These are phyloP conservation scores for Penicillium parvum DNA, from an alignment of 495 filamentous ascomycete genomes.

Conservation along the genomic window DNA sequence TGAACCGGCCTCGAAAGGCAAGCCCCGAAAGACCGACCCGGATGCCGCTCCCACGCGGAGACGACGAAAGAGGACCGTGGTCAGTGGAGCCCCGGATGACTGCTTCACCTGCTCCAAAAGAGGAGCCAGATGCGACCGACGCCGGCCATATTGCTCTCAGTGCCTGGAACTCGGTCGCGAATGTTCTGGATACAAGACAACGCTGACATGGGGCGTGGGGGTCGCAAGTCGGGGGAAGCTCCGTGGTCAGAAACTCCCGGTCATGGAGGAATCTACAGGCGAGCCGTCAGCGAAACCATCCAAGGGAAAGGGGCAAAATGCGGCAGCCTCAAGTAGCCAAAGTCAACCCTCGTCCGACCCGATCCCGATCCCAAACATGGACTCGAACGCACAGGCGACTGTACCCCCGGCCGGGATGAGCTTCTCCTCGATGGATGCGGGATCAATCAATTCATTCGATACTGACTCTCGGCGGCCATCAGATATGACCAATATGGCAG, in stretches of 20 bases:
- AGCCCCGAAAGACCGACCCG: conserved; percentile 26
- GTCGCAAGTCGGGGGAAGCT: conserved; percentile 96
- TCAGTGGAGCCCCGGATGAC: conserved; percentile 87
- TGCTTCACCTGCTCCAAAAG: conserved; percentile 90
- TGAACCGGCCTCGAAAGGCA: conserved; percentile 25
- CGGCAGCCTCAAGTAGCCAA: conserved; percentile 10
- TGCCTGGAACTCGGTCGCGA: conserved; percentile 89
- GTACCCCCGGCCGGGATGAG: conserved; percentile 2
- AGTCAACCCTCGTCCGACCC: conserved; percentile 8
- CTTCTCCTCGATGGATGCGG: conserved; percentile 1
- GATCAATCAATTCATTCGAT: background rate
- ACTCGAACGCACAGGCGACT: conserved; percentile 13
- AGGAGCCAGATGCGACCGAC: conserved; percentile 80
- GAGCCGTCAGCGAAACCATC: conserved; percentile 9
- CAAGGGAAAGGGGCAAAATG: conserved; percentile 12
- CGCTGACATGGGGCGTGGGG: conserved; percentile 95
- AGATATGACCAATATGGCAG: conserved; percentile 10
- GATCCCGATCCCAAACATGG: too few relatives aligned
- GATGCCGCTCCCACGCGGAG: conserved; percentile 50
- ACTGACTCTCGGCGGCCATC: conserved; percentile 3
- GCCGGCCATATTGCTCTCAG: conserved; percentile 91
- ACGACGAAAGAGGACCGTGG: conserved; percentile 80
- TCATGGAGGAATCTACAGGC: conserved; percentile 44
- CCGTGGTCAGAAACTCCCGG: conserved; percentile 78
- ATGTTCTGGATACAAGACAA: conserved; percentile 96